Conservation (phyloP, 768 basidiomycete genomes). For the Tylopilus sp. region DNA sequence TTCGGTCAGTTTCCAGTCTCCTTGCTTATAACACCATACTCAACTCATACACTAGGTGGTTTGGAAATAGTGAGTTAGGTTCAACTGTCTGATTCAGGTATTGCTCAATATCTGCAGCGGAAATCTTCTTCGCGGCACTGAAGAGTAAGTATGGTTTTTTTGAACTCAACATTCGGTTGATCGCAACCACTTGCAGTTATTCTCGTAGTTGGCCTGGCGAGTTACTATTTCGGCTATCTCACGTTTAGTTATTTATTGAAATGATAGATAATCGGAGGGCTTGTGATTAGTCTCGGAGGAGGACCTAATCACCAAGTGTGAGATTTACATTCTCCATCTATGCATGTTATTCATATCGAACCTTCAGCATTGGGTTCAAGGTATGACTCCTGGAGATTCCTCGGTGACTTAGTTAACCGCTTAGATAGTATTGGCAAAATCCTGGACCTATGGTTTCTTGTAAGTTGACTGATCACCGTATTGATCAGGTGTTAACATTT, state of each 20-base stretch:
- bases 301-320: constrained; percentile 47
- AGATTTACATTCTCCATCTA: constrained; percentile 31
- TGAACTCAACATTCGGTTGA: not conserved
- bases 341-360: constrained; percentile 6
- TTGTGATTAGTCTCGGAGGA: constrained; percentile 56
- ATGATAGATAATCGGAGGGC: constrained; percentile 35
- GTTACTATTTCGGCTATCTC: not conserved
- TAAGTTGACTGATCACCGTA: not conserved
- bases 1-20: constrained; percentile 40
- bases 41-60: constrained; percentile 23
- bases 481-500: not conserved
- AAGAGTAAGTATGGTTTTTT: constrained; percentile 14
- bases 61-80: constrained; percentile 18
- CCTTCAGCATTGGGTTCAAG: constrained; percentile 18
- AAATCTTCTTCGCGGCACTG: constrained; percentile 20
- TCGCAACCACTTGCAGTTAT: constrained; percentile 24
- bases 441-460: constrained; percentile 26
- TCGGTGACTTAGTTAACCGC: not conserved
- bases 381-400: not conserved
- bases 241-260: not conserved
- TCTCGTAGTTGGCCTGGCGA: constrained; percentile 35
- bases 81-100: not conserved
- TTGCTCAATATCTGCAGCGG: constrained; percentile 16
- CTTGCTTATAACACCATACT: constrained; percentile 30
- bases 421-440: constrained; percentile 20